These are phyloP conservation scores for Bromus sterilis DNA, from an alignment of 176 grass and related monocot species.

Conservation along the genomic window DNA sequence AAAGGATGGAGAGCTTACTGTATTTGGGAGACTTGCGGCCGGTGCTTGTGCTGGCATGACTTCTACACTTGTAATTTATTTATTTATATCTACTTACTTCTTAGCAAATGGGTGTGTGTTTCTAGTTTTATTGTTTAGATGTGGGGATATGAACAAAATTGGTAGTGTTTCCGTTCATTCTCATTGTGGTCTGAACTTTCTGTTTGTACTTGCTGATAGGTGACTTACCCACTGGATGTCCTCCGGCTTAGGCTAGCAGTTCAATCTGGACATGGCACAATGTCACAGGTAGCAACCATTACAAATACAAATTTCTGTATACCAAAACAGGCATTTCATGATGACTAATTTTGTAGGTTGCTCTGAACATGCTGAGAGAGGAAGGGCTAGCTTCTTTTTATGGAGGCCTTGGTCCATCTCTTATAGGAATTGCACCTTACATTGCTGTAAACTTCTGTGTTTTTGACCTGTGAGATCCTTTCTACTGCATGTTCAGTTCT, in stretches of 20 bases:
- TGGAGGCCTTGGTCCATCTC: slow-evolving; percentile 85
- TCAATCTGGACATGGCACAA: slow-evolving; percentile 78
- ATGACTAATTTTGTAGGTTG: slow-evolving; percentile 69
- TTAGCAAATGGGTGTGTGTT: neutral
- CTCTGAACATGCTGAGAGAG: slow-evolving; percentile 86
- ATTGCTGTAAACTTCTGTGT: slow-evolving; percentile 99
- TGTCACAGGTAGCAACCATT: slow-evolving; percentile 72
- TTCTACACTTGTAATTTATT: slow-evolving; percentile 93
- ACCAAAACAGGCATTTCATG: neutral
- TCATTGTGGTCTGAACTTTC: slow-evolving; percentile 15
- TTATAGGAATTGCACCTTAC: slow-evolving; percentile 92
- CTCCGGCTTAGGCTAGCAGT: slow-evolving; percentile 92
- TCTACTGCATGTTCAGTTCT: neutral
- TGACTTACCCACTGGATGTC: slow-evolving; percentile 96
- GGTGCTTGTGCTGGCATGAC: slow-evolving; percentile 99
- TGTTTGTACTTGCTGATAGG: slow-evolving; percentile 42
- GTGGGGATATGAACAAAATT: neutral
- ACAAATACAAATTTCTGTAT: neutral
- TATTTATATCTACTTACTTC: slow-evolving; percentile 15
- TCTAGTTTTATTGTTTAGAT: slow-evolving; percentile 9
- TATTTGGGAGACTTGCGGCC: slow-evolving; percentile 86
- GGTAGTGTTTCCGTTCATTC: neutral
- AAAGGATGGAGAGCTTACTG: slow-evolving; percentile 84
- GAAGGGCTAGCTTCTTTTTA: slow-evolving; percentile 94
- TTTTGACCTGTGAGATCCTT: slow-evolving; percentile 93